A percentile compares a stretch with the other conserved stretches of the same genome.
phyloP scores from a whole-genome alignment of 306 rosid species.

The Acacia confusa region DNA sequence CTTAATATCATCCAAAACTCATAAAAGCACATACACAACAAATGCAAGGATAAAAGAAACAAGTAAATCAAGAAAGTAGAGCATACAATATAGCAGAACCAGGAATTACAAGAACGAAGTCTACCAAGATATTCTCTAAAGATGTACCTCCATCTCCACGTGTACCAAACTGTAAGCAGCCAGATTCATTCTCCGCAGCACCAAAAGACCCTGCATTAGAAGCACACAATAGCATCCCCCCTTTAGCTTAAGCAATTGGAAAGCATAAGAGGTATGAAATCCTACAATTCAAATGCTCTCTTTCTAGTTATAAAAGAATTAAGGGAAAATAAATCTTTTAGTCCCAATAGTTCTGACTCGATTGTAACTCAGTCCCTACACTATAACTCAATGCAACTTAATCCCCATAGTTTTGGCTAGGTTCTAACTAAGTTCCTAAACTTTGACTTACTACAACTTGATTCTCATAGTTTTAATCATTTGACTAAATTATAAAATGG shows the following conservation, averaged over 20 bases:
- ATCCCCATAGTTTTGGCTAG: too few species aligned
- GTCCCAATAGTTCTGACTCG: too few species aligned
- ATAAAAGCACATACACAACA: background rate
- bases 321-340: too few species aligned
- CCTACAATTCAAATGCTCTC: background rate
- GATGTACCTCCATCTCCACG: slow-evolving; percentile 76
- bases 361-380: too few species aligned
- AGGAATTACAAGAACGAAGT: slow-evolving; percentile 31
- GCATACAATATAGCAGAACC: slow-evolving; percentile 12
- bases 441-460: too few species aligned
- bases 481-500: too few species aligned
- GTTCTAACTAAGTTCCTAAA: too few species aligned
- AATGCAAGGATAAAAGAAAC: background rate
- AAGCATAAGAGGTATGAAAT: slow-evolving; percentile 28
- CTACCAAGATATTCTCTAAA: slow-evolving; percentile 17
- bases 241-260: slow-evolving; percentile 39
- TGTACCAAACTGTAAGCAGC: slow-evolving; percentile 62
- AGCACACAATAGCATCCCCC: slow-evolving; percentile 37
- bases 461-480: too few species aligned
- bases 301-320: background rate
- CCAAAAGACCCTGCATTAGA: slow-evolving; percentile 52
- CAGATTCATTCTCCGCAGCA: slow-evolving; percentile 44
- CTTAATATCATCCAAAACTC: background rate
- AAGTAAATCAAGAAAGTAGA: background rate
- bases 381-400: too few species aligned